These are phyloP conservation scores for Quercus berberidifolia DNA, from an alignment of 306 rosid genomes.

Conservation along the genomic window DNA sequence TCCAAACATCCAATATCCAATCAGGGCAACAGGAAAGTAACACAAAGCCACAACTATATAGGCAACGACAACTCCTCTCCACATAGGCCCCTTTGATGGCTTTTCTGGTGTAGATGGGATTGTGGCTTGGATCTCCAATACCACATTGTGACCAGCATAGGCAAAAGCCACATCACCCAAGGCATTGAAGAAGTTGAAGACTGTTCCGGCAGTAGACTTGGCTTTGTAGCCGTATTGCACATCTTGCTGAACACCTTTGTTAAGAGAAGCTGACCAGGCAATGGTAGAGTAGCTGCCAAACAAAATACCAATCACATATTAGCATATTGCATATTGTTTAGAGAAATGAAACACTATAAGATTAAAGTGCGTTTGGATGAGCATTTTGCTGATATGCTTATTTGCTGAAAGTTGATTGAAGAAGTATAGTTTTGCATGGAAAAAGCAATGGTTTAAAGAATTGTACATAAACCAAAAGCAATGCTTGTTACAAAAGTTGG, in stretches of 20 bases:
- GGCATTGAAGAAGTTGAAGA: conserved; percentile 65
- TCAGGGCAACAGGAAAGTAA: conserved; percentile 85
- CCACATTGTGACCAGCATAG: conserved; percentile 96
- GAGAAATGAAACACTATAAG: neutral
- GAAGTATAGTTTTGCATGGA: too few species aligned
- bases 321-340: neutral
- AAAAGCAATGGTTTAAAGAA: too few species aligned
- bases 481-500: neutral
- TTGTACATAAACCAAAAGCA: too few species aligned
- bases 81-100: conserved; percentile 93
- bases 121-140: conserved; percentile 91
- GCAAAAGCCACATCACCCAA: conserved; percentile 85
- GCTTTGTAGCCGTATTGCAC: conserved; percentile 58
- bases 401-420: too few species aligned
- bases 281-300: conserved; percentile 81
- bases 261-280: conserved; percentile 61
- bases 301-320: neutral
- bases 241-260: conserved; percentile 59
- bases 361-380: too few species aligned
- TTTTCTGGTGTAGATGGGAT: conserved; percentile 87
- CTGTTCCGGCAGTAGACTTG: conserved; percentile 38
- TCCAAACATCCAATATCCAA: conserved; percentile 78
- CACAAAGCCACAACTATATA: conserved; percentile 83
- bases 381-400: neutral
- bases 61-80: conserved; percentile 88